A percentile compares a stretch with the other conserved stretches of the same genome.
These are phyloP conservation scores for Pugionium cornutum DNA, from an alignment of 345 rosid species.

Conservation along the genomic window DNA sequence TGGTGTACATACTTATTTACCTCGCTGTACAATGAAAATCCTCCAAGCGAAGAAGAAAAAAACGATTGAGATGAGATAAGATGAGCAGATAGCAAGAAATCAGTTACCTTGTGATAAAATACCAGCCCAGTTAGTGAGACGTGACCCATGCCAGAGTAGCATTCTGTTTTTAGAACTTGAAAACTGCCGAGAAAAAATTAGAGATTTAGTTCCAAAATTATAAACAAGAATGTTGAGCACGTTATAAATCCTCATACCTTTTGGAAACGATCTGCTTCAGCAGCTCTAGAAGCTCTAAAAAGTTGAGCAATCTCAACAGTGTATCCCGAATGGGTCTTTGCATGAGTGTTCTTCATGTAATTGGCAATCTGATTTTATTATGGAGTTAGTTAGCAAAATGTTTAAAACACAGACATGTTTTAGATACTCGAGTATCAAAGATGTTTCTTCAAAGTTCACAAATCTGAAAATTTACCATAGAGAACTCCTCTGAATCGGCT, in stretches of 20 bases:
- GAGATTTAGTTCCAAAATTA: not conserved
- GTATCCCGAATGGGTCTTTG: conserved; percentile 77
- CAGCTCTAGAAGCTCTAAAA: conserved; percentile 62
- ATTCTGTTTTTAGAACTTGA: conserved; percentile 60
- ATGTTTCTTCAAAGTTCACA: not conserved
- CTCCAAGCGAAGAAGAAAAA: not conserved
- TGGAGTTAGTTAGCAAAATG: conserved; percentile 12
- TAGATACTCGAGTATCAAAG: not conserved
- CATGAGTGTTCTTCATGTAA: conserved; percentile 83
- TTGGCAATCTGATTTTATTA: conserved; percentile 54
- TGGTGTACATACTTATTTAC: conserved; percentile 24
- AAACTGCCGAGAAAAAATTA: conserved; percentile 49
- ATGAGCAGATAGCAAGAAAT: conserved; percentile 14
- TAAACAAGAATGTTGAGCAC: not conserved
- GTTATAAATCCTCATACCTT: conserved; percentile 44
- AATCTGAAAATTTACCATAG: conserved; percentile 49
- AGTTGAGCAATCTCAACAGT: conserved; percentile 67
- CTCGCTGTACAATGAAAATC: conserved; percentile 16
- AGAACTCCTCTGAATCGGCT: conserved; percentile 61
- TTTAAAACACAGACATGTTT: not conserved
- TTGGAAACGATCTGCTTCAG: conserved; percentile 59
- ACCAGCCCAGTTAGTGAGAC: conserved; percentile 96
- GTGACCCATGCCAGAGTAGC: conserved; percentile 97
- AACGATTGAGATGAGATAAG: not conserved
- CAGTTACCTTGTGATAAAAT: conserved; percentile 84